phyloP scores from a whole-genome alignment of 2,329 filamentous ascomycete genomes.

The Ploettnerulaceae sp. region DNA sequence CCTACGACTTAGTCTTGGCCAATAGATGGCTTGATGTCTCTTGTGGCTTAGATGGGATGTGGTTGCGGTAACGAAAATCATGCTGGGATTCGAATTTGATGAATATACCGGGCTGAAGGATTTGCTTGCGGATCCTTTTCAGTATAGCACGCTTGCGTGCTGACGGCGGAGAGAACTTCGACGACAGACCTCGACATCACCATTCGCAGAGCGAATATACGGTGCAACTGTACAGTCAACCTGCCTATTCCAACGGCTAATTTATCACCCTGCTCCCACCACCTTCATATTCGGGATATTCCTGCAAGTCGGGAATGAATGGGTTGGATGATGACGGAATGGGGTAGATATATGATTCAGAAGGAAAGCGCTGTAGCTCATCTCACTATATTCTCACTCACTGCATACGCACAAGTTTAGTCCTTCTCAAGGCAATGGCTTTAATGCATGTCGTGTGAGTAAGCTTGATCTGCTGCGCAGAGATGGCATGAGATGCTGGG shows the following conservation, averaged over 20 bases:
- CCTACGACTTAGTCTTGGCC: constrained; percentile 18
- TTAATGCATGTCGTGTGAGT: constrained; percentile 12
- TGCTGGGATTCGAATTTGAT: constrained; percentile 20
- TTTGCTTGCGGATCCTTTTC: constrained; percentile 22
- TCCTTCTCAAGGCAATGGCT: background rate
- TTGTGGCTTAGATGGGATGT: constrained; percentile 15
- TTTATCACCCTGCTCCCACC: constrained; percentile 11
- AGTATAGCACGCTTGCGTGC: constrained; percentile 30
- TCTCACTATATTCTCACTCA: constrained; percentile 30
- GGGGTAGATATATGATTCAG: constrained; percentile 7
- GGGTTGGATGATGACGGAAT: constrained; percentile 4
- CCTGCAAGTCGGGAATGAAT: constrained; percentile 22
- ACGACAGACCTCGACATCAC: constrained; percentile 18
- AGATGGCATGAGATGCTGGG: constrained; percentile 26
- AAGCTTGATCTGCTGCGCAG: constrained; percentile 20
- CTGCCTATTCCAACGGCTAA: constrained; percentile 14
- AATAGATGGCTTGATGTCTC: constrained; percentile 31
- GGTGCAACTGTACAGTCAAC: constrained; percentile 16
- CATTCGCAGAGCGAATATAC: constrained; percentile 20
- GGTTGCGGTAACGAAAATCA: constrained; percentile 12
- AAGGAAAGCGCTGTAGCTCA: constrained; percentile 28
- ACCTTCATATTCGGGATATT: constrained; percentile 15
- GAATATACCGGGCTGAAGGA: constrained; percentile 20
- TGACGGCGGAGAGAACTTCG: constrained; percentile 24
- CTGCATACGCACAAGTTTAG: constrained; percentile 5